Percentiles rank a stretch among this genome's conserved stretches.
Conservation (phyloP, 2,329 filamentous ascomycete genomes). For the Cladosporium sp. region DNA sequence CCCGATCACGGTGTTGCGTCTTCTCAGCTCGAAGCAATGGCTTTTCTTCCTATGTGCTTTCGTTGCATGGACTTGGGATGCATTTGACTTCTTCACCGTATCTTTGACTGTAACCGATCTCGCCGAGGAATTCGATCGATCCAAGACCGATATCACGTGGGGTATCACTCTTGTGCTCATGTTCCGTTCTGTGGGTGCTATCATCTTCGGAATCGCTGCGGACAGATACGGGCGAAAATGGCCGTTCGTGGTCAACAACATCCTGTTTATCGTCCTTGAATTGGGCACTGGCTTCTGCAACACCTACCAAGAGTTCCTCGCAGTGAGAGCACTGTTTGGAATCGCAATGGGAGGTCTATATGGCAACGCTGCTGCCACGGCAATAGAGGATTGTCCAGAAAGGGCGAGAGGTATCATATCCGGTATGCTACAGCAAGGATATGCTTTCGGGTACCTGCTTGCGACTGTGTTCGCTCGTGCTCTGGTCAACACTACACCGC, state of each 20-base stretch:
- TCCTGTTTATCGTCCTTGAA: slow-evolving; percentile 35
- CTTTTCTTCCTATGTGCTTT: slow-evolving; percentile 51
- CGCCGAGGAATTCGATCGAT: slow-evolving; percentile 50
- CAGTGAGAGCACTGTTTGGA: slow-evolving; percentile 34
- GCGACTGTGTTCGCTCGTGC: slow-evolving; percentile 34
- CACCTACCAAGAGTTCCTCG: slow-evolving; percentile 35
- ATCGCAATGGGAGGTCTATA: slow-evolving; percentile 32
- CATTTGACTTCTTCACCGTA: slow-evolving; percentile 65
- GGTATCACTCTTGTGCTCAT: slow-evolving; percentile 29
- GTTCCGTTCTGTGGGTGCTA: slow-evolving; percentile 30
- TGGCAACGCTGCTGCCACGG: slow-evolving; percentile 34
- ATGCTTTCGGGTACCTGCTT: slow-evolving; percentile 33
- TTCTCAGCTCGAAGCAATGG: slow-evolving; percentile 55
- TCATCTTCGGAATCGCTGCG: slow-evolving; percentile 27
- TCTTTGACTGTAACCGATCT: slow-evolving; percentile 56
- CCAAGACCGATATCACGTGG: no score
- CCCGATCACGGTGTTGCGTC: slow-evolving; percentile 47
- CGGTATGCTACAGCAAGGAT: slow-evolving; percentile 33
- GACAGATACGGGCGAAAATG: slow-evolving; percentile 33
- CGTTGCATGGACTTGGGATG: slow-evolving; percentile 57
- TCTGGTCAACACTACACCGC: slow-evolving; percentile 31
- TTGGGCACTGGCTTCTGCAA: slow-evolving; percentile 35
- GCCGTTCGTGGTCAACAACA: slow-evolving; percentile 35
- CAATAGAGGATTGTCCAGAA: slow-evolving; percentile 37
- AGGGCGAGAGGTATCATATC: slow-evolving; percentile 37